Conservation (phyloP, 495 filamentous ascomycete species). For the Podospora conica region DNA sequence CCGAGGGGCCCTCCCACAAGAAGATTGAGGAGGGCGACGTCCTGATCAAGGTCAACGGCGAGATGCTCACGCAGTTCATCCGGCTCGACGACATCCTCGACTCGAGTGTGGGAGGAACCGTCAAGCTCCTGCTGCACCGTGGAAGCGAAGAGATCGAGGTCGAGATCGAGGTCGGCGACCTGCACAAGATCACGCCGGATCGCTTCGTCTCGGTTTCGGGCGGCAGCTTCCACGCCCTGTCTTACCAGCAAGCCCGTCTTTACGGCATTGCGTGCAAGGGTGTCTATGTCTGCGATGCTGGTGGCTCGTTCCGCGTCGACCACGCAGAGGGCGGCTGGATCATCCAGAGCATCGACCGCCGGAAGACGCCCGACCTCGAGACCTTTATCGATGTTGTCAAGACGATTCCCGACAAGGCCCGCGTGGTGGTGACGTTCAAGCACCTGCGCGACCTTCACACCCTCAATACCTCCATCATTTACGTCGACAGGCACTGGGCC, state of each 20-base stretch:
- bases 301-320: constrained; percentile 92
- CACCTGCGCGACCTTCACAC: constrained; percentile 94
- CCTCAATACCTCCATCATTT: constrained; percentile 82
- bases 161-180: constrained; percentile 77
- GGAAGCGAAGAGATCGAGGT: constrained; percentile 85
- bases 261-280: constrained; percentile 89
- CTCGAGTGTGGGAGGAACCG: constrained; percentile 67
- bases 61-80: constrained; percentile 89
- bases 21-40: constrained; percentile 93
- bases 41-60: constrained; percentile 88
- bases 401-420: constrained; percentile 77
- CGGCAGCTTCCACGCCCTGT: constrained; percentile 88
- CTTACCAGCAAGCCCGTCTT: constrained; percentile 89
- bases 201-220: constrained; percentile 91
- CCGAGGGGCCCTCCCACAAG: constrained; percentile 76
- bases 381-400: constrained; percentile 90
- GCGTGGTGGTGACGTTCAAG: constrained; percentile 91
- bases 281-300: constrained; percentile 91
- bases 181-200: constrained; percentile 93
- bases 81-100: constrained; percentile 92
- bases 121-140: constrained; percentile 75
- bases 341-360: constrained; percentile 80
- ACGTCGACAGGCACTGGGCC: constrained; percentile 92
- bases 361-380: constrained; percentile 77
- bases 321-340: constrained; percentile 88